Evolutionary conservation across 2,329 filamentous ascomycete species (phyloP), one percentile per base, ranked within the genome.

Genomic region (Parafenestella ontariensis): DNA sequence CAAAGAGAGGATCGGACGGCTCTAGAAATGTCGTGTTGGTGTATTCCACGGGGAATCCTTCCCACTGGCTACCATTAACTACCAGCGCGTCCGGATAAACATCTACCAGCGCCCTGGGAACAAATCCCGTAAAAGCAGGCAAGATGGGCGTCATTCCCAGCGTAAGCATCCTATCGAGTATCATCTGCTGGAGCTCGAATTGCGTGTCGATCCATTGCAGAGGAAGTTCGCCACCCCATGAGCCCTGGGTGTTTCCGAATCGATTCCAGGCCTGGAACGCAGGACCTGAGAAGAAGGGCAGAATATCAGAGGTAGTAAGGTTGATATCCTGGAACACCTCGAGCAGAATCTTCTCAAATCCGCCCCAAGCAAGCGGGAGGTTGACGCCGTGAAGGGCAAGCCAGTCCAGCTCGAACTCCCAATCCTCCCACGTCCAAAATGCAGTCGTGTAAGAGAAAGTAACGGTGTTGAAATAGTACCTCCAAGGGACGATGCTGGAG

Each of bases 381-480:
- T 84, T 83, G 43, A 83, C 69, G 31, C 81, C 81, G n/a, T 77
- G 77, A 3, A 83, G 73, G 5, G 81, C 81, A 50, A 83, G 72
- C 81, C 82, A 84, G 63, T 83, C 82, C 5, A 84, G 75, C 55
- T 83, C 72, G 2, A 77, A 66, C 63, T 84, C 81, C 81, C 82
- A 84, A 41, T 84, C 82, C 33, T 79, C 70, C 81, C 81, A 84
- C n/a, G 68, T 70, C 80, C 80, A 84, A 65, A 82, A 83, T 0
- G 80, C 76, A 3, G 76, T 69, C 3, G 80, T 82, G 58, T 83
- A 84, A 1, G 79, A 82, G 61, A 82, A 83, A 0, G 81, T 83
- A 1, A 84, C 81, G 77, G 50, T 61, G 56, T 83, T 83, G 59
- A 82, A 82, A 59, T 81, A 78, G 61, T 83, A 83, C 43, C 79